A percentile compares a stretch with the other conserved stretches of the same genome.
Conservation (phyloP, 805 yeast genomes). For the Ogataea siamensis region DNA sequence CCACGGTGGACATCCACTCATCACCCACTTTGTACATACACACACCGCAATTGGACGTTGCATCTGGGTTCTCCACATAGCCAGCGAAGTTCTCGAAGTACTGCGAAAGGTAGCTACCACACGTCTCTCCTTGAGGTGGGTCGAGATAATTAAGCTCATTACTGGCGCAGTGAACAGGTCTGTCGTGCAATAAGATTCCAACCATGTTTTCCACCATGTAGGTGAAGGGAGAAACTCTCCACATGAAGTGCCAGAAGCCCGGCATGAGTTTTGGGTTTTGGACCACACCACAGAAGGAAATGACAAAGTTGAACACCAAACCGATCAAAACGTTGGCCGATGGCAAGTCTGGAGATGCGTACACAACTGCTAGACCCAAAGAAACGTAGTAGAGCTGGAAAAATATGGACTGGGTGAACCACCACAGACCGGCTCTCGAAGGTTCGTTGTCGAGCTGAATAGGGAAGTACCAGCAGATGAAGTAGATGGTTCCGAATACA, state of each 20-base stretch:
- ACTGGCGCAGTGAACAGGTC: slow-evolving; percentile 47
- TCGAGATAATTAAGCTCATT: slow-evolving; percentile 48
- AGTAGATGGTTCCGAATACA: slow-evolving; percentile 47
- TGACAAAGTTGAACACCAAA: slow-evolving; percentile 53
- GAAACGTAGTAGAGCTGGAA: slow-evolving; percentile 46
- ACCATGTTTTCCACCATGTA: slow-evolving; percentile 60
- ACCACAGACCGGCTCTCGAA: slow-evolving; percentile 49
- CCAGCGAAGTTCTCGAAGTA: slow-evolving; percentile 47
- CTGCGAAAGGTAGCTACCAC: slow-evolving; percentile 50
- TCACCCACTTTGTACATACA: slow-evolving; percentile 48
- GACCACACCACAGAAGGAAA: slow-evolving; percentile 69
- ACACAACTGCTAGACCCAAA: slow-evolving; percentile 53
- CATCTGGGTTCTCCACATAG: slow-evolving; percentile 52
- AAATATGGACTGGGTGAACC: slow-evolving; percentile 34
- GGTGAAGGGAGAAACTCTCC: slow-evolving; percentile 69
- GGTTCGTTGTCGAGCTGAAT: slow-evolving; percentile 34
- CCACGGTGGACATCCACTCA: slow-evolving; percentile 42
- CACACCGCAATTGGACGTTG: slow-evolving; percentile 47
- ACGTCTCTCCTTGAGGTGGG: slow-evolving; percentile 63
- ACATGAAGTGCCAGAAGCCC: slow-evolving; percentile 83
- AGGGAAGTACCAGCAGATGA: slow-evolving; percentile 38
- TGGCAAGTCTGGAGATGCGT: slow-evolving; percentile 63
- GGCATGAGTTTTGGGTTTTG: slow-evolving; percentile 62
- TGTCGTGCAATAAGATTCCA: slow-evolving; percentile 47
- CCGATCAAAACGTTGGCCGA: slow-evolving; percentile 62